Percentiles rank a stretch among this genome's conserved stretches.
These are phyloP conservation scores for Parsonsia alboflavescens DNA, from an alignment of 257 asterid species.

Conservation along the genomic window DNA sequence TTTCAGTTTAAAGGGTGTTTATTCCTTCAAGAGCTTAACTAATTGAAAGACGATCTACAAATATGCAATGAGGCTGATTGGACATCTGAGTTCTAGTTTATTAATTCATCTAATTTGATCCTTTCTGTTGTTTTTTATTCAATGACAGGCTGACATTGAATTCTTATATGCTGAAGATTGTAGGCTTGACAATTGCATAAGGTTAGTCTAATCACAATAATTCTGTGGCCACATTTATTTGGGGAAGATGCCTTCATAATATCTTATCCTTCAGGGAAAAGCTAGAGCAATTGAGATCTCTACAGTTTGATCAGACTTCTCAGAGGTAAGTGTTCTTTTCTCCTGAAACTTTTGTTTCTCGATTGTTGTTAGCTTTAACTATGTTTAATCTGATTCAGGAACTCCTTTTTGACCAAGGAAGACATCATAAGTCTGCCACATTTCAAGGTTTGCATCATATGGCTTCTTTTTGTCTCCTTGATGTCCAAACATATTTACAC, in stretches of 20 bases:
- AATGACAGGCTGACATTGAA: constrained; percentile 59
- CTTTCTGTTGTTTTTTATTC: constrained; percentile 9
- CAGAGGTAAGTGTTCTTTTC: constrained; percentile 43
- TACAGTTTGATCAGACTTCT: constrained; percentile 36
- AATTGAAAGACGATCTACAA: neutral
- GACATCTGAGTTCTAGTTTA: neutral
- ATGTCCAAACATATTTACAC: constrained; percentile 12
- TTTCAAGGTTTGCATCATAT: constrained; percentile 43
- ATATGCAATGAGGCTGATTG: neutral
- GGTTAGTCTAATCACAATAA: constrained; percentile 34
- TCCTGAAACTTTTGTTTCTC: constrained; percentile 6
- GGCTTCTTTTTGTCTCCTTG: constrained; percentile 7
- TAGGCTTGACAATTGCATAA: constrained; percentile 59
- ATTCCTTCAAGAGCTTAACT: neutral
- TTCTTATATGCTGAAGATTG: constrained; percentile 43
- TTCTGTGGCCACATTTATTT: neutral
- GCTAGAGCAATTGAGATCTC: constrained; percentile 43
- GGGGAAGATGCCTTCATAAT: constrained; percentile 13
- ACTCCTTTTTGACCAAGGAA: constrained; percentile 55
- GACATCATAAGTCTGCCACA: constrained; percentile 63
- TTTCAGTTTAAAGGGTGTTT: neutral
- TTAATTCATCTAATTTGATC: neutral
- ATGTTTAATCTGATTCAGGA: constrained; percentile 40
- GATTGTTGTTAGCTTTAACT: constrained; percentile 8
- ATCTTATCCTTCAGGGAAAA: constrained; percentile 48